Conservation (phyloP, 179 eudicot genomes). For the Amaranthus tricolor region DNA sequence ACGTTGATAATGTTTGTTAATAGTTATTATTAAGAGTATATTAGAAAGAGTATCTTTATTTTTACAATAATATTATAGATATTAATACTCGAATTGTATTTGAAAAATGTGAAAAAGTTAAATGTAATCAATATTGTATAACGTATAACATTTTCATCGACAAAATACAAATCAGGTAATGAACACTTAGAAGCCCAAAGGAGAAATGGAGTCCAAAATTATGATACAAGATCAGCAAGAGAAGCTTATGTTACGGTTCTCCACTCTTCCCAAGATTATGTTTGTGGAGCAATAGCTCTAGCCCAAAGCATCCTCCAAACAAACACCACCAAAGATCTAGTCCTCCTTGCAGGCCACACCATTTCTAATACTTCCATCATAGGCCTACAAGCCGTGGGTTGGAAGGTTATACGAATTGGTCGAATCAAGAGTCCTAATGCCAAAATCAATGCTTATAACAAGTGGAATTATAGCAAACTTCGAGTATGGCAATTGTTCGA, state of each 20-base stretch:
- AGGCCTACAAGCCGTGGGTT: conserved; percentile 65
- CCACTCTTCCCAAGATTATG: conserved; percentile 75
- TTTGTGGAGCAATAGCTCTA: conserved; percentile 83
- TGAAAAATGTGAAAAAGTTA: too few relatives aligned
- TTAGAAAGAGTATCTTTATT: too few relatives aligned
- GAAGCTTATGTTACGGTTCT: conserved; percentile 78
- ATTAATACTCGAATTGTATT: too few relatives aligned
- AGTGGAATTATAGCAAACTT: conserved; percentile 89
- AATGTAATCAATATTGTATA: too few relatives aligned
- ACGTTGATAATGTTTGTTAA: too few relatives aligned
- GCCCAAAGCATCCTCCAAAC: conserved; percentile 71
- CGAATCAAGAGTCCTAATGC: conserved; percentile 70
- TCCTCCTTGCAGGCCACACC: conserved; percentile 60
- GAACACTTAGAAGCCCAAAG: too few relatives aligned
- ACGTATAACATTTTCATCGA: too few relatives aligned
- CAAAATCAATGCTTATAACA: conserved; percentile 45
- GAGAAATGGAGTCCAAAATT: too few relatives aligned
- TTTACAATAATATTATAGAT: too few relatives aligned
- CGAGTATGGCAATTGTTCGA: conserved; percentile 65
- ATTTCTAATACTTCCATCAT: conserved; percentile 44
- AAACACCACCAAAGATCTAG: conserved; percentile 66
- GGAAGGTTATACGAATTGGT: conserved; percentile 56
- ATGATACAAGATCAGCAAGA: conserved; percentile 19
- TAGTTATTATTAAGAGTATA: too few relatives aligned
- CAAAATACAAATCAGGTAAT: too few relatives aligned